phyloP scores from a whole-genome alignment of 371 early-diverging fungal genomes.

The Blastocladiella emersonii region DNA sequence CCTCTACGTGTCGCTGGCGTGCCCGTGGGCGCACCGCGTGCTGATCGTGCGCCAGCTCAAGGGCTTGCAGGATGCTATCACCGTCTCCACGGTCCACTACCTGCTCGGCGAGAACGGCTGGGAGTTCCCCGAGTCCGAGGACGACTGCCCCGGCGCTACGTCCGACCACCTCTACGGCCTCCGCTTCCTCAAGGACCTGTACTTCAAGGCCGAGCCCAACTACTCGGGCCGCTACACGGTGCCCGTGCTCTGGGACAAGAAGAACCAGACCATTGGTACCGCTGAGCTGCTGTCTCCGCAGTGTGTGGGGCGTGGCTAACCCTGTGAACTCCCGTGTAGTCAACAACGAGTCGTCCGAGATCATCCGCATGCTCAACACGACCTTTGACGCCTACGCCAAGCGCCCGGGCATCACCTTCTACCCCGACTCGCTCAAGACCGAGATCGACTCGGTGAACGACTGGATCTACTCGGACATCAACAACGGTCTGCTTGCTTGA shows the following conservation, averaged over 20 bases:
- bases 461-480: conserved; percentile 77
- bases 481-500: too few relatives aligned
- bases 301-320: background rate
- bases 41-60: conserved; percentile 72
- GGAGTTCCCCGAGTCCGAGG: conserved; percentile 57
- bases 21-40: conserved; percentile 56
- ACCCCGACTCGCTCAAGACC: conserved; percentile 53
- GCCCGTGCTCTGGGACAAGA: conserved; percentile 83
- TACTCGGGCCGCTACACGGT: conserved; percentile 75
- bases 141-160: conserved; percentile 51
- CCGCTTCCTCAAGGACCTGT: conserved; percentile 63
- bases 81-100: conserved; percentile 70
- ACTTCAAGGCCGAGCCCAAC: conserved; percentile 69
- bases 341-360: conserved; percentile 91
- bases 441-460: conserved; percentile 76
- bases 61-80: conserved; percentile 64
- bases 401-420: conserved; percentile 48
- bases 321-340: conserved; percentile 27
- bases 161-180: conserved; percentile 59
- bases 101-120: conserved; percentile 64
- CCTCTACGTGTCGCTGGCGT: conserved; percentile 19
- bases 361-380: conserved; percentile 85
- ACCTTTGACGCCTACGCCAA: conserved; percentile 55
- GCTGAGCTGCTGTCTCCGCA: background rate
- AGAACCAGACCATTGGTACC: conserved; percentile 66